phyloP scores from a whole-genome alignment of 1,284 basidiomycete genomes.

The Rhodotorula sp. region DNA sequence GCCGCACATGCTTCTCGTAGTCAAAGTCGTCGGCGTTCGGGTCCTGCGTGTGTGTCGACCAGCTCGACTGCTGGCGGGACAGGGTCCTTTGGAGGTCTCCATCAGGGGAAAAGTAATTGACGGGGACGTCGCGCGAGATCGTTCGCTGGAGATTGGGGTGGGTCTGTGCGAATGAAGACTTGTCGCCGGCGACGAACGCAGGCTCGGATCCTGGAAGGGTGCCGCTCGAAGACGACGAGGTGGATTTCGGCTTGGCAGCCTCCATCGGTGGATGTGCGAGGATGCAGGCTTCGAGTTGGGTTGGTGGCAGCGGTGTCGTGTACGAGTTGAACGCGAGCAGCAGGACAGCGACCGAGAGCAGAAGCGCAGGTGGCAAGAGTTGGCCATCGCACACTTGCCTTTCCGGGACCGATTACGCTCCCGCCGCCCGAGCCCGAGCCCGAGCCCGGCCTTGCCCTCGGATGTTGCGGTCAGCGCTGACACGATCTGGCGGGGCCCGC shows the following conservation, averaged over 20 bases:
- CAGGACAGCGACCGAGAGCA: not conserved
- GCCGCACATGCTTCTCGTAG: conserved; percentile 46
- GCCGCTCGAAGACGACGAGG: not conserved
- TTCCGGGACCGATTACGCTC: too few relatives aligned
- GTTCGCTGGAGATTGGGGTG: not conserved
- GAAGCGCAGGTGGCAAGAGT: not conserved
- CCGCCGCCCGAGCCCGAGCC: too few relatives aligned
- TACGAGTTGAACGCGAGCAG: too few relatives aligned
- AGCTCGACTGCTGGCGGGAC: conserved; percentile 24
- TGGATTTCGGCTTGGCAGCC: not conserved
- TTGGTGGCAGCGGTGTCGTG: too few relatives aligned
- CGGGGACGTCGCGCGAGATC: not conserved
- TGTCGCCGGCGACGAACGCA: not conserved
- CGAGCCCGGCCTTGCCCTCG: too few relatives aligned
- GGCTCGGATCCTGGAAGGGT: too few relatives aligned
- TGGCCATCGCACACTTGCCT: too few relatives aligned
- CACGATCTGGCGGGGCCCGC: too few relatives aligned
- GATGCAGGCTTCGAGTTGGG: too few relatives aligned
- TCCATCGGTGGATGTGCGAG: not conserved
- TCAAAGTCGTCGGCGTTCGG: conserved; percentile 46
- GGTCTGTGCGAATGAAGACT: not conserved
- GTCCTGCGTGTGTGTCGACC: conserved; percentile 34
- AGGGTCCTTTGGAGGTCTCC: conserved; percentile 22
- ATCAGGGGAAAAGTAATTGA: conserved; percentile 15
- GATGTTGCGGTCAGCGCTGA: too few relatives aligned